Base-by-base conservation (phyloP, 2,329 filamentous ascomycete species). In the Stylonectria norvegica region DNA sequence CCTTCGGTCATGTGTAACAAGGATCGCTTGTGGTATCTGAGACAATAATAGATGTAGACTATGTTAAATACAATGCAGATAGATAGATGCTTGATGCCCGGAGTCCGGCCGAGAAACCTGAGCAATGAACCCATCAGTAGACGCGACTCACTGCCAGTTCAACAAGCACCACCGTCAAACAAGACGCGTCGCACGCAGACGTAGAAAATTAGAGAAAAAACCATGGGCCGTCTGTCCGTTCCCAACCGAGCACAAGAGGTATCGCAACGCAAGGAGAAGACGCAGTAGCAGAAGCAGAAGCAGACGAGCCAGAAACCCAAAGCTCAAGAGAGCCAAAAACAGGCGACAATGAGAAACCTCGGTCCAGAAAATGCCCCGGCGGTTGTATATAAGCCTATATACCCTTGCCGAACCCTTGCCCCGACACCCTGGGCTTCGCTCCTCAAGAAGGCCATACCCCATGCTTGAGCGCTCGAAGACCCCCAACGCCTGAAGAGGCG, bases 31-130 rank as follows among this genome's bases (percentile, higher is more conserved):
- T 53, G 53, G 53, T 56, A 56, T 56, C 53, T 56, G 48, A 50
- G 58, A 59, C 55, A 55, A 60, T 59, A 50, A 49, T 52, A 40
- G 42, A 42, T 43, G 43, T 47, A 52, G 54, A 44, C 43, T 40
- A 54, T 46, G 53, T 59, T 53, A 43, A 55, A 53, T 47, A 55
- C 53, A 53, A 56, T 49, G 42, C 27, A 29, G 43, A 50, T 44
- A 39, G 35, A 43, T 34, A 36, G 37, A 34, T 40, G 49, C 36
- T 31, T 34, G 43, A 42, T 28, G 36, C 34, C 41, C 42, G 31
- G 36, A 39, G 39, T 40, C 42, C 43, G 42, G 36, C 42, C 40
- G 52, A 19, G 40, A 31, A 15, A 38, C 34, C 32, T 33, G 33
- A 19, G 31, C 33, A 45, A 38, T 28, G 34, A 46, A 18, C 34